These are phyloP conservation scores for Myriangium duriaei DNA, from an alignment of 2,329 filamentous ascomycete genomes.

Conservation along the genomic window DNA sequence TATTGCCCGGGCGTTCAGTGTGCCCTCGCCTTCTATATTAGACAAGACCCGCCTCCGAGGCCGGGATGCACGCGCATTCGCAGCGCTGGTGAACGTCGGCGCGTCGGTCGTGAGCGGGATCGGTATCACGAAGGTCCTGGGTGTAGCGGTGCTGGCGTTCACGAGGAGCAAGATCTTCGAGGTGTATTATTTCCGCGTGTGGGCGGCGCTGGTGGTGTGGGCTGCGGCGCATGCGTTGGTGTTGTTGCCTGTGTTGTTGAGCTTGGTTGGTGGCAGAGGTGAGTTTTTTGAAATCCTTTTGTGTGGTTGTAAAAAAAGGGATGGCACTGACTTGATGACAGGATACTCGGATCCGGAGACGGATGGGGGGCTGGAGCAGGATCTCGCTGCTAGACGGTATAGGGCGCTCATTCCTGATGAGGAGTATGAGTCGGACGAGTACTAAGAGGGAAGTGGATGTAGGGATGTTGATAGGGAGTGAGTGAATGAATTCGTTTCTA, in stretches of 20 bases:
- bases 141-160: slow-evolving; percentile 84
- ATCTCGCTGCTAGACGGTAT: slow-evolving; percentile 68
- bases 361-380: slow-evolving; percentile 80
- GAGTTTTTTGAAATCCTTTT: slow-evolving; percentile 18
- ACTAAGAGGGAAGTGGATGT: too few species aligned
- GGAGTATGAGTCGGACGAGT: slow-evolving; percentile 61
- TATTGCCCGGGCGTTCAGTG: slow-evolving; percentile 90
- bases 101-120: slow-evolving; percentile 93
- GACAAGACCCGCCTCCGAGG: slow-evolving; percentile 69
- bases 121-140: slow-evolving; percentile 86
- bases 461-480: too few species aligned
- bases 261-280: slow-evolving; percentile 70
- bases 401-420: slow-evolving; percentile 67
- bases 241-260: slow-evolving; percentile 81
- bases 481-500: too few species aligned
- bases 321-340: slow-evolving; percentile 19
- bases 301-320: slow-evolving; percentile 5
- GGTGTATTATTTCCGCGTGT: slow-evolving; percentile 97
- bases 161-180: slow-evolving; percentile 98
- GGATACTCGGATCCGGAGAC: slow-evolving; percentile 79
- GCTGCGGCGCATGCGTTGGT: slow-evolving; percentile 80
- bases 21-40: slow-evolving; percentile 71
- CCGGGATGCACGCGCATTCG: slow-evolving; percentile 78
- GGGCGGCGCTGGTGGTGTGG: slow-evolving; percentile 82
- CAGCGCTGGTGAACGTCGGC: slow-evolving; percentile 86